A percentile compares a stretch with the other conserved stretches of the same genome.
Evolutionary conservation across 306 rosid genomes (phyloP).

Genomic region (Trifolium pratense): DNA sequence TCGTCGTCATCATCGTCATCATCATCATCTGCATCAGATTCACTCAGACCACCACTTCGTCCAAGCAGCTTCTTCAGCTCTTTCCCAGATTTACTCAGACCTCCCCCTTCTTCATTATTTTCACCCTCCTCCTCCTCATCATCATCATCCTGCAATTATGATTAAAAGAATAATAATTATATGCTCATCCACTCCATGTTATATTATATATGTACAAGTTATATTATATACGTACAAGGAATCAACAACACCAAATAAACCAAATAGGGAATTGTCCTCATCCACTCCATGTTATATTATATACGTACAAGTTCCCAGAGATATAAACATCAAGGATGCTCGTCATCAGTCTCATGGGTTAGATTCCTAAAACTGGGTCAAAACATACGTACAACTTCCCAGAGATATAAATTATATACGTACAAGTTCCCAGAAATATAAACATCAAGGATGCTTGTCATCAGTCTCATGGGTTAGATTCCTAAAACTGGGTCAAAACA

Average conservation of each 20-base stretch:
- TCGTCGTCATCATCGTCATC: constrained; percentile 74
- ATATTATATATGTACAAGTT: too few relatives aligned
- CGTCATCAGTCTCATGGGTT: constrained; percentile 2
- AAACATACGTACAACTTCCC: too few relatives aligned
- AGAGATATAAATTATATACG: too few relatives aligned
- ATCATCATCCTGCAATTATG: constrained; percentile 65
- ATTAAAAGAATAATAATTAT: constrained; percentile 22
- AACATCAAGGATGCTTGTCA: constrained; percentile 36
- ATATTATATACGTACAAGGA: too few relatives aligned
- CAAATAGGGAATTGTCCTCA: constrained; percentile 18
- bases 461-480: constrained; percentile 8
- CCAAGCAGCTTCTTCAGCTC: constrained; percentile 93
- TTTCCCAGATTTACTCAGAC: constrained; percentile 93
- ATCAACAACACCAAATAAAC: constrained; percentile 17
- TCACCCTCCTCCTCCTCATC: constrained; percentile 75
- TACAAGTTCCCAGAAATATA: too few relatives aligned
- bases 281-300: too few relatives aligned
- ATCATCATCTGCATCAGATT: constrained; percentile 85
- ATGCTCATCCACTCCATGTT: too few relatives aligned
- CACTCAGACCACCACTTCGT: constrained; percentile 71
- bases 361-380: constrained; percentile 17
- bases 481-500: constrained; percentile 6
- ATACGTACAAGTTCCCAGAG: constrained; percentile 13
- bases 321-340: constrained; percentile 37
- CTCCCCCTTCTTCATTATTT: constrained; percentile 79